Evolutionary conservation across 2,329 filamentous ascomycete species (phyloP).

Genomic region (Waltergamsia citrina): DNA sequence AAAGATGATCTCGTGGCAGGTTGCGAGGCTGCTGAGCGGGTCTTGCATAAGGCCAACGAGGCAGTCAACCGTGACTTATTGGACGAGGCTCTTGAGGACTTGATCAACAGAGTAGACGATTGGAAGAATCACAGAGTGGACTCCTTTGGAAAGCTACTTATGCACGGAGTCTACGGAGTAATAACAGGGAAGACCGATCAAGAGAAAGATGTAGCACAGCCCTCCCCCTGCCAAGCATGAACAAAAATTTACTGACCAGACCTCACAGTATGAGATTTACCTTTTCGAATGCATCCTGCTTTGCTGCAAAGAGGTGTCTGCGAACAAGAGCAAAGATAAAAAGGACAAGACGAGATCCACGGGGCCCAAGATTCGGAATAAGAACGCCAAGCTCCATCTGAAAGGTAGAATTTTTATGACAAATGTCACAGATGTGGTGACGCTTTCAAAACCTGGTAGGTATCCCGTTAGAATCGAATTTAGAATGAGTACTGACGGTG

Average conservation of each 20-base stretch:
- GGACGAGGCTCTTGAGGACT: constrained; percentile 72
- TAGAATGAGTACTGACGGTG: not conserved
- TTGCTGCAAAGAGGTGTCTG: constrained; percentile 90
- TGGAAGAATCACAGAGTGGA: constrained; percentile 93
- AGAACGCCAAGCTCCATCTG: constrained; percentile 77
- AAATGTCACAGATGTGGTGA: constrained; percentile 93
- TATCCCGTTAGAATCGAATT: constrained; percentile 3
- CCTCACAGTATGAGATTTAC: constrained; percentile 84
- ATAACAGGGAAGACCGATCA: constrained; percentile 82
- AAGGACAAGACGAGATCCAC: constrained; percentile 52
- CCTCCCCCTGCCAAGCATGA: not conserved
- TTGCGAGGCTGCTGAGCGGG: constrained; percentile 72
- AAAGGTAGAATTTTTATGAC: constrained; percentile 99
- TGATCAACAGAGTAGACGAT: constrained; percentile 79
- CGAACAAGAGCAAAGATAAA: constrained; percentile 75
- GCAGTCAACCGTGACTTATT: constrained; percentile 84
- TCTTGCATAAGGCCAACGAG: constrained; percentile 78
- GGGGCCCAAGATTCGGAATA: constrained; percentile 48
- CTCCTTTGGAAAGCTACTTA: constrained; percentile 79
- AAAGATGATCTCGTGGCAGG: constrained; percentile 66
- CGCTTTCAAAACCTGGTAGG: constrained; percentile 77
- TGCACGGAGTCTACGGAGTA: constrained; percentile 87
- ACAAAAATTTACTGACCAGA: not conserved
- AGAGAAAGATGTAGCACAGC: constrained; percentile 69
- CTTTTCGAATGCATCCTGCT: constrained; percentile 92